Percentiles rank a stretch among this genome's conserved stretches.
Evolutionary conservation across 2,329 filamentous ascomycete genomes (phyloP).

Genomic region (Rhinocladiella similis): DNA sequence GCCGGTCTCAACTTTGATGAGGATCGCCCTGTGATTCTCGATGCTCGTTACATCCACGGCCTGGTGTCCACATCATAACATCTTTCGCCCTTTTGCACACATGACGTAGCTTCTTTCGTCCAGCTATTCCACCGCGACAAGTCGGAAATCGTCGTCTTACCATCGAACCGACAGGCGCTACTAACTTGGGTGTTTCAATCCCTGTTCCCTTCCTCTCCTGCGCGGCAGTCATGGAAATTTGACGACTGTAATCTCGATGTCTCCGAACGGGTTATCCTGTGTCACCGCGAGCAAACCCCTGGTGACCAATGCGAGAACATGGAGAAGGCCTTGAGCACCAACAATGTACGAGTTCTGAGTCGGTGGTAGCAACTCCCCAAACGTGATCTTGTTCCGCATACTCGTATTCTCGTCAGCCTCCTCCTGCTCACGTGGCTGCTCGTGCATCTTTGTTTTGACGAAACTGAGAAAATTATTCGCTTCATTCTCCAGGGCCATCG

Average conservation of each 20-base stretch:
- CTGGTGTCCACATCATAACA: too few relatives aligned
- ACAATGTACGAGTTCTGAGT: constrained; percentile 56
- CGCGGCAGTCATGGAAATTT: background rate
- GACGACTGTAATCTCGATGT: constrained; percentile 22
- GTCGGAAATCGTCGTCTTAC: background rate
- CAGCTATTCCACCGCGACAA: too few relatives aligned
- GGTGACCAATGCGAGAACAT: constrained; percentile 69
- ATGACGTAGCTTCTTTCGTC: too few relatives aligned
- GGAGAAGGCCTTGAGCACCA: constrained; percentile 74
- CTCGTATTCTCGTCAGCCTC: constrained; percentile 23
- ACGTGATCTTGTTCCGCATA: constrained; percentile 41
- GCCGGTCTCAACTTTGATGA: background rate
- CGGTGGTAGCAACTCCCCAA: constrained; percentile 69
- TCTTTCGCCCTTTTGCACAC: too few relatives aligned
- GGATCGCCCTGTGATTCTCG: too few relatives aligned
- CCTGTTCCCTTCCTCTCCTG: background rate
- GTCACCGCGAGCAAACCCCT: constrained; percentile 63
- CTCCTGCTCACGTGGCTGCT: constrained; percentile 18
- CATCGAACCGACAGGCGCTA: background rate
- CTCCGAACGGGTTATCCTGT: constrained; percentile 53
- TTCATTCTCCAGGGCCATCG: constrained; percentile 57
- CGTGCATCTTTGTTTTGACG: constrained; percentile 49
- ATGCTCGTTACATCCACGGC: too few relatives aligned
- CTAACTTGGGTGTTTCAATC: background rate
- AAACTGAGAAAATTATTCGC: constrained; percentile 64